Base-by-base conservation (phyloP, 2,329 filamentous ascomycete species). In the Epichloe scottii region DNA sequence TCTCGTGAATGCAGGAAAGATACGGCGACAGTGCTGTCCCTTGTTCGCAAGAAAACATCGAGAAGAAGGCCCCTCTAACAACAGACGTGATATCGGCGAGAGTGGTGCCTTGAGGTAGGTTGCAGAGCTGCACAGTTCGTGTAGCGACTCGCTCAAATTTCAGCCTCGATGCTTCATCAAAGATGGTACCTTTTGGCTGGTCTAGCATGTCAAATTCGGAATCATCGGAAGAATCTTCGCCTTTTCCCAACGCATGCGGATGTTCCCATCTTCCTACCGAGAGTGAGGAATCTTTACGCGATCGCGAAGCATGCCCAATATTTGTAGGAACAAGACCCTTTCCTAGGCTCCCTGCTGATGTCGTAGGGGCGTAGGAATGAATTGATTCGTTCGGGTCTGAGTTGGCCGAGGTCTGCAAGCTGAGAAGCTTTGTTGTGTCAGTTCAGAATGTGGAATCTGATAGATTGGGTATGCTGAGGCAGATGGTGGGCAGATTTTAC, bases 61-160 rank as follows among this genome's bases (percentile, higher is more conserved):
- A 90, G 65, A 11, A 94, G 59, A 55, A 78, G 72, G 1, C 87
- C 88, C 88, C 87, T 52, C 83, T 80, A 48, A 93, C 68, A 11
- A 75, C 74, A 21, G 74, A 72, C 3, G 77, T 74, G 53, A 93
- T 68, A 55, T 93, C 85, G 45, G 73, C 73, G 59, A 86, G 79
- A 0, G 80, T 85, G 14, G 76, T 77, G 2, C 70, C 71, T 5
- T 82, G 75, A 1, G 82, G 70, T 1, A 93, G 71, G 52, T 83
- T 81, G 37, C 67, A 68, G 47, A 91, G 69, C 21, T 79, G 68
- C 21, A 94, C 56, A 0, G 84, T 85, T 46, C 85, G 75, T 21
- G 62, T 66, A 46, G 70, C 70, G 33, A 65, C 61, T 35, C 66
- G 63, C 51, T 73, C 64, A 12, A 51, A 46, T 4, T 26, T 5